phyloP scores from a whole-genome alignment of 148 eudicot genomes.

The Camellia lanceoleosa region DNA sequence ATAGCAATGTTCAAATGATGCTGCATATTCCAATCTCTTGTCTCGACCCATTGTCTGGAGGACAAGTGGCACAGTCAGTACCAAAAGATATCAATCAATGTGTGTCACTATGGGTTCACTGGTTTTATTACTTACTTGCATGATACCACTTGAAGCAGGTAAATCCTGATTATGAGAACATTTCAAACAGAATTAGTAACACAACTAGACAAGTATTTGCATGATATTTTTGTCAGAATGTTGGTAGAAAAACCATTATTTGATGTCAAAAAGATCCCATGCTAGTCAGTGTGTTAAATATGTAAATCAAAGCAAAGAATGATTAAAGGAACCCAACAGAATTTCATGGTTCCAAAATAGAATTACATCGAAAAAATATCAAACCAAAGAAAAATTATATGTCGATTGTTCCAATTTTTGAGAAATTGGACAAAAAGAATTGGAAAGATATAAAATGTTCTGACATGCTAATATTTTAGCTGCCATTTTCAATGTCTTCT shows the following conservation, averaged over 20 bases:
- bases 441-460: background rate
- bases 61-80: constrained; percentile 16
- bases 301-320: background rate
- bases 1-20: constrained; percentile 87
- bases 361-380: background rate
- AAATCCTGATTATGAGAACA: constrained; percentile 57
- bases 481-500: background rate
- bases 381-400: background rate
- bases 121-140: constrained; percentile 71
- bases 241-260: background rate
- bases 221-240: background rate
- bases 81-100: constrained; percentile 14
- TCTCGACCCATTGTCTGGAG: constrained; percentile 95
- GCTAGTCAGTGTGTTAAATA: background rate
- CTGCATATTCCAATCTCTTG: constrained; percentile 89
- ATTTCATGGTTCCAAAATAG: background rate
- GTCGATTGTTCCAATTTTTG: background rate
- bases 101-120: background rate
- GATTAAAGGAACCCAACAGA: background rate
- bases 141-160: constrained; percentile 91
- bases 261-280: background rate
- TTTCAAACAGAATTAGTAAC: constrained; percentile 17
- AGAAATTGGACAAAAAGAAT: background rate
- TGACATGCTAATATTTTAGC: background rate
- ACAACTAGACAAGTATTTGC: background rate